Evolutionary conservation across 1,139 yeast species (phyloP).

Genomic region (Saccharomyces hybrid): DNA sequence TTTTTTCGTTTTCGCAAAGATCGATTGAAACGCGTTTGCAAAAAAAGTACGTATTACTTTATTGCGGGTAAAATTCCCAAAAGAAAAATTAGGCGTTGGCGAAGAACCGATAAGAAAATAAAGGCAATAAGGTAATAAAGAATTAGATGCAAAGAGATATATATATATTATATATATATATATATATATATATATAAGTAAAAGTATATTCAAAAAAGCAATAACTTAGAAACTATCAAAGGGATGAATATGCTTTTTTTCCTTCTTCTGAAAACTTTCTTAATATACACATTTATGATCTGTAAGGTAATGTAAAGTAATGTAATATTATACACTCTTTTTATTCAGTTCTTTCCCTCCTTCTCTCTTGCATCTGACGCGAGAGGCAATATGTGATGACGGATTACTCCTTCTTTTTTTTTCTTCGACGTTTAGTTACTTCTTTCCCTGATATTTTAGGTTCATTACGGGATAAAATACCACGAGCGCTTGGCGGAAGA

Average conservation of each 20-base stretch:
- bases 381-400: neutral
- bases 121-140: neutral
- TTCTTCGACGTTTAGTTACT: neutral
- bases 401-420: neutral
- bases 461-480: neutral
- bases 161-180: neutral
- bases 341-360: neutral
- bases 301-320: neutral
- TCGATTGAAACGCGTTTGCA: neutral
- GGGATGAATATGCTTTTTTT: neutral
- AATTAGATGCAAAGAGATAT: neutral
- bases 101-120: neutral
- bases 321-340: neutral
- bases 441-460: neutral
- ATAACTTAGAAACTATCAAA: neutral
- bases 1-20: constrained; percentile 1
- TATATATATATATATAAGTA: neutral
- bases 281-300: neutral
- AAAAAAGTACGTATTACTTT: neutral
- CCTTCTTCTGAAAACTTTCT: neutral
- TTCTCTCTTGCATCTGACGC: neutral
- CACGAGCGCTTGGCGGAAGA: neutral
- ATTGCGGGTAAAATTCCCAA: neutral
- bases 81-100: neutral
- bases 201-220: neutral